Evolutionary conservation across 441 rosid genomes (phyloP).

Genomic region (Adansonia gregorii): DNA sequence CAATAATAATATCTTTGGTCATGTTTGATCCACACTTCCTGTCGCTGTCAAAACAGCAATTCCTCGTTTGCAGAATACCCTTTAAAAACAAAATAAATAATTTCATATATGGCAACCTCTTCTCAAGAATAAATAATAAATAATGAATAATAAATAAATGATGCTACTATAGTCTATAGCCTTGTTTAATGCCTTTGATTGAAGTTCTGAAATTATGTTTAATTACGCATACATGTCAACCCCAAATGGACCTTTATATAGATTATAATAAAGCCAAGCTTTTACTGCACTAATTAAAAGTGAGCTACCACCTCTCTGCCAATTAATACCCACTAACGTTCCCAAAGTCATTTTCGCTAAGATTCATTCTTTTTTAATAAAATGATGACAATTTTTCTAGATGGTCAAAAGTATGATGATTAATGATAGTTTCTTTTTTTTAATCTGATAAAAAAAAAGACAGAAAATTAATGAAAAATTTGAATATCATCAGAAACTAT

Average conservation of each 20-base stretch:
- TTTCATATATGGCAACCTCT: not conserved
- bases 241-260: not conserved
- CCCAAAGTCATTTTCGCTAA: conserved; percentile 11
- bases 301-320: not conserved
- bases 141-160: too few species aligned
- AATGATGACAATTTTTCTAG: too few species aligned
- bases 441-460: not conserved
- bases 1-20: not conserved
- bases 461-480: too few species aligned
- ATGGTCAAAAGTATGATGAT: not conserved
- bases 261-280: conserved; percentile 3
- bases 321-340: not conserved
- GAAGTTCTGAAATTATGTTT: not conserved
- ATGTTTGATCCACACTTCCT: conserved; percentile 15
- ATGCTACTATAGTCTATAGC: not conserved
- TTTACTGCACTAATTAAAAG: not conserved
- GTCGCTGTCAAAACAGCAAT: conserved; percentile 22
- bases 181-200: not conserved
- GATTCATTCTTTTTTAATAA: not conserved
- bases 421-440: not conserved
- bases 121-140: conserved; percentile 7
- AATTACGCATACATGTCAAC: not conserved
- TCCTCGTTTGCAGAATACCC: not conserved
- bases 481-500: too few species aligned
- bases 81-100: not conserved